Percentiles rank a stretch among this genome's conserved stretches.
phyloP scores from a whole-genome alignment of 345 rosid genomes.

The Erucastrum elatum region DNA sequence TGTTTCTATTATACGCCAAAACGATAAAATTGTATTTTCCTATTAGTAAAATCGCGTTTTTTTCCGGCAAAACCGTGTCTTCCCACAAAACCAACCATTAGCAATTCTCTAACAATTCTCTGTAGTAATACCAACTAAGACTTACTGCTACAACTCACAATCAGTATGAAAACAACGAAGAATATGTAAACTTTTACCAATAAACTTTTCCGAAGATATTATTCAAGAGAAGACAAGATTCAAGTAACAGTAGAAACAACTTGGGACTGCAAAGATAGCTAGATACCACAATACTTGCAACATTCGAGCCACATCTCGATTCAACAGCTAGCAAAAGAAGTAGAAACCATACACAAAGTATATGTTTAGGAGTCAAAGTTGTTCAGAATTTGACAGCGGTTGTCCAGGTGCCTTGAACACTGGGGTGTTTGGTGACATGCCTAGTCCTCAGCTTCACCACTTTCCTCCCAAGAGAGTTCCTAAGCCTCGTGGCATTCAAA shows the following conservation, averaged over 20 bases:
- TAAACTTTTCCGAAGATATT: not conserved
- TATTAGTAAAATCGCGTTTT: too few relatives aligned
- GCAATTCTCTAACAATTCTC: too few relatives aligned
- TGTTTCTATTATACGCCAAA: not conserved
- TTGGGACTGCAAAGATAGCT: not conserved
- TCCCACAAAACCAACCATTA: too few relatives aligned
- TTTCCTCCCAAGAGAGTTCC: constrained; percentile 80
- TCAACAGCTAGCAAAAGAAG: too few relatives aligned
- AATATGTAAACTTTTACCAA: not conserved
- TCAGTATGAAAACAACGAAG: too few relatives aligned
- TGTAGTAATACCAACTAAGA: too few relatives aligned
- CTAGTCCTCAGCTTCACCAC: constrained; percentile 76
- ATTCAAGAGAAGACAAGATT: not conserved
- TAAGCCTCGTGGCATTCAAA: constrained; percentile 64
- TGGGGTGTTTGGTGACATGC: constrained; percentile 74
- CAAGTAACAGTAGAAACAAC: constrained; percentile 10
- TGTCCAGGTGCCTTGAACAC: constrained; percentile 93
- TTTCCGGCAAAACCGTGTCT: too few relatives aligned
- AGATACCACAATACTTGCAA: too few relatives aligned
- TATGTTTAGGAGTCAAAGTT: not conserved
- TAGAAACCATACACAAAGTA: too few relatives aligned
- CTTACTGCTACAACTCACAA: too few relatives aligned
- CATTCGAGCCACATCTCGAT: not conserved
- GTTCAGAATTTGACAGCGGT: constrained; percentile 58
- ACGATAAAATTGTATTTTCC: too few relatives aligned